Percentiles rank a stretch among this genome's conserved stretches.
phyloP scores from a whole-genome alignment of 768 basidiomycete genomes.

The Amanita muscaria region DNA sequence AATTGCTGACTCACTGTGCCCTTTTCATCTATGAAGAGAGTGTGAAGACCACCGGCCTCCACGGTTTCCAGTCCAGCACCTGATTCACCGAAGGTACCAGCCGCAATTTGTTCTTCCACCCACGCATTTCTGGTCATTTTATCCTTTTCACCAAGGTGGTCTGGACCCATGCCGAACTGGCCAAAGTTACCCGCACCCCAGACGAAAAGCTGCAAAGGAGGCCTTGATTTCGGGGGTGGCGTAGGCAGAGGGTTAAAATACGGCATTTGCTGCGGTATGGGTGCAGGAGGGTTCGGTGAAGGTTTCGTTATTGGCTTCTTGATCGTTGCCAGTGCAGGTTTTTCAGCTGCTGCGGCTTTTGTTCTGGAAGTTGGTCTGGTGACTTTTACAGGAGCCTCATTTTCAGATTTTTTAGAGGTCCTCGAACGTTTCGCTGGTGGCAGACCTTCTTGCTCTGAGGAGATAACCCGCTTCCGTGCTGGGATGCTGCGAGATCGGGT shows the following conservation, averaged over 20 bases:
- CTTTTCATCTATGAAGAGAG: conserved; percentile 79
- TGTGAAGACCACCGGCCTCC: conserved; percentile 83
- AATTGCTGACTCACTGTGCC: conserved; percentile 61
- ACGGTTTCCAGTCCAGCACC: conserved; percentile 78
- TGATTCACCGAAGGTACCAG: conserved; percentile 60
- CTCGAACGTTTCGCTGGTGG: conserved; percentile 45
- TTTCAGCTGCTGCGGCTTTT: conserved; percentile 7
- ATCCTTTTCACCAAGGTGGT: conserved; percentile 57
- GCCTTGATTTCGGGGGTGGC: conserved; percentile 47
- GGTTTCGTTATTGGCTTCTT: conserved; percentile 13
- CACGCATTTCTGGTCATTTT: conserved; percentile 72
- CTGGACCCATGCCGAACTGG: conserved; percentile 87
- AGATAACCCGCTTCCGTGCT: conserved; percentile 43
- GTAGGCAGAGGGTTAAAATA: conserved; percentile 62
- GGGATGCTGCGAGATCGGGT: conserved; percentile 26
- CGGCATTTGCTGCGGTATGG: conserved; percentile 36
- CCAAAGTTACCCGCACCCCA: conserved; percentile 95
- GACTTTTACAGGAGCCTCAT: conserved; percentile 19
- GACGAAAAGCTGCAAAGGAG: conserved; percentile 66
- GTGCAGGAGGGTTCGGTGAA: conserved; percentile 18
- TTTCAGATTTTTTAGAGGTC: conserved; percentile 37
- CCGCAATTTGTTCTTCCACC: conserved; percentile 67
- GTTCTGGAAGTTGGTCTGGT: conserved; percentile 14
- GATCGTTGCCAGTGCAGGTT: conserved; percentile 14
- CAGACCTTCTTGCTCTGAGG: conserved; percentile 32